phyloP scores from a whole-genome alignment of 192 early-diverging fungal species.

The Radiomyces spectabilis region DNA sequence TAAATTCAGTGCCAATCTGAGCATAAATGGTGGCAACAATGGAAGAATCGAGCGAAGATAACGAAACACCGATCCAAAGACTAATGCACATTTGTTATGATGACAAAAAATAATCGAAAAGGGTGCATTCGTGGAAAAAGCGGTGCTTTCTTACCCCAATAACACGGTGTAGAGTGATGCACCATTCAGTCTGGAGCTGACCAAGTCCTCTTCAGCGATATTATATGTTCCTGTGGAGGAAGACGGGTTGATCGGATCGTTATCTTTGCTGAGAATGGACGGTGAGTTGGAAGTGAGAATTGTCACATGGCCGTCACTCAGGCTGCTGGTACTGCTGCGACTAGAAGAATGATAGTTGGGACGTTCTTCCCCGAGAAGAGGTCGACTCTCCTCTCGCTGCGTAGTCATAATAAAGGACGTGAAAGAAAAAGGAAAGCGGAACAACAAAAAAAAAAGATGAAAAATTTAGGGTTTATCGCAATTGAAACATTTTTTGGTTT shows the following conservation, averaged over 20 bases:
- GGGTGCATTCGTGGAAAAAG: neutral
- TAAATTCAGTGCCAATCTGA: constrained; percentile 27
- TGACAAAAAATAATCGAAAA: neutral
- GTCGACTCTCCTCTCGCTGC: neutral
- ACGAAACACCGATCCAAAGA: constrained; percentile 21
- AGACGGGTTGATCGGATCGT: neutral
- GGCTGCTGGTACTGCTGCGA: neutral
- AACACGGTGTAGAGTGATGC: constrained; percentile 6
- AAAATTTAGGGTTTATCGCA: too few relatives aligned
- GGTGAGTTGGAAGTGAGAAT: constrained; percentile 1
- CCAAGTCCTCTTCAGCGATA: constrained; percentile 1
- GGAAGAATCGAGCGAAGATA: constrained; percentile 22
- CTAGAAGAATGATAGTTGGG: neutral
- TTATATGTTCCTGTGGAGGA: neutral
- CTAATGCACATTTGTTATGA: neutral
- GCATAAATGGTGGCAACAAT: constrained; percentile 28
- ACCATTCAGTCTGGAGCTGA: constrained; percentile 6
- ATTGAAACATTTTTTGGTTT: too few relatives aligned
- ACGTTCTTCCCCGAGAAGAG: neutral
- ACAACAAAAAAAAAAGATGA: neutral
- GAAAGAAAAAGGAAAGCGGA: neutral
- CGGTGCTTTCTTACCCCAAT: constrained; percentile 5
- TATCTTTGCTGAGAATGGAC: neutral
- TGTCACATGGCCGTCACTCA: neutral
- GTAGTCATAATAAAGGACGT: neutral